These are phyloP conservation scores for Paspalum notatum DNA, from an alignment of 176 grass and related monocot genomes.

Conservation along the genomic window DNA sequence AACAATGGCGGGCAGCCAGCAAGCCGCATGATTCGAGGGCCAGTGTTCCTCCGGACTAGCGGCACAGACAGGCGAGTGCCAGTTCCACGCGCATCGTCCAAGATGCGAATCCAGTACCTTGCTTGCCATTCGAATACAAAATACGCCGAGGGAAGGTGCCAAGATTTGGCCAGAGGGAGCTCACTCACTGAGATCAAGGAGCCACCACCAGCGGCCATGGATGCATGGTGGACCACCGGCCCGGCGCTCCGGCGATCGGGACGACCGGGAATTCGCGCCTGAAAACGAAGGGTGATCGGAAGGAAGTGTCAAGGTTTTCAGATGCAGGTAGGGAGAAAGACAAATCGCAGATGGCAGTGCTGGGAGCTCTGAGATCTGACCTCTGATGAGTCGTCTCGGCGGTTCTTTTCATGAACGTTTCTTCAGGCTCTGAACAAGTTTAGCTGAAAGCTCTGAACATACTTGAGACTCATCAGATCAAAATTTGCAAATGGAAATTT, in stretches of 20 bases:
- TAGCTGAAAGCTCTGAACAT: background rate
- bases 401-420: constrained; percentile 21
- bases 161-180: constrained; percentile 45
- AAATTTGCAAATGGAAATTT: too few species aligned
- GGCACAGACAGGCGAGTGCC: constrained; percentile 27
- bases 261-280: constrained; percentile 32
- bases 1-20: constrained; percentile 2
- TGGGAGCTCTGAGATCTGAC: background rate
- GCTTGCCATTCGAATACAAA: constrained; percentile 35
- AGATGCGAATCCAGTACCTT: constrained; percentile 34
- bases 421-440: constrained; percentile 1
- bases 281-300: constrained; percentile 32
- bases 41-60: constrained; percentile 40
- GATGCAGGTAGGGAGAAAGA: background rate
- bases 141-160: constrained; percentile 37
- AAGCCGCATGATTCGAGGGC: constrained; percentile 47
- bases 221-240: constrained; percentile 31
- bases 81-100: constrained; percentile 48
- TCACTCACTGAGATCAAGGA: constrained; percentile 53
- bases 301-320: background rate
- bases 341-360: background rate
- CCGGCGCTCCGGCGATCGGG: constrained; percentile 29
- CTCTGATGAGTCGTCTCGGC: background rate
- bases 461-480: background rate
- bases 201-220: background rate